phyloP scores from a whole-genome alignment of 2,329 filamentous ascomycete genomes.

The Colletotrichum somersetense region DNA sequence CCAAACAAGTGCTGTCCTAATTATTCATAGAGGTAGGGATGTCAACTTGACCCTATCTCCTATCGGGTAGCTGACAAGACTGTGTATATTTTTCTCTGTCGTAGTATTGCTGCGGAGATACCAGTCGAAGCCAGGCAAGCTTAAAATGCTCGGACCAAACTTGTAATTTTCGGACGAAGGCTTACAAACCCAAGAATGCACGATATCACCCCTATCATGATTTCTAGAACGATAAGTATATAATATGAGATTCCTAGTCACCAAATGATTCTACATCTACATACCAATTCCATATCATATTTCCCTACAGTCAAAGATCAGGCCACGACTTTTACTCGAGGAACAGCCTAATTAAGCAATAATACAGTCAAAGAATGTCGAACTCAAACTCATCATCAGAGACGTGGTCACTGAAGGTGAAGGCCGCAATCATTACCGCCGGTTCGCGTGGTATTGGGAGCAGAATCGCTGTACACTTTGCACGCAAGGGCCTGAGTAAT shows the following conservation, averaged over 20 bases:
- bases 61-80: too few relatives aligned
- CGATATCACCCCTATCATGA: background rate
- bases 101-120: too few relatives aligned
- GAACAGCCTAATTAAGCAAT: too few relatives aligned
- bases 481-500: slow-evolving; percentile 20
- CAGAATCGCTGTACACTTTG: slow-evolving; percentile 10
- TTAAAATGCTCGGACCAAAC: too few relatives aligned
- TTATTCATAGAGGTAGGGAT: too few relatives aligned
- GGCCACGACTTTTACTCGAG: too few relatives aligned
- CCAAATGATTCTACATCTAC: background rate
- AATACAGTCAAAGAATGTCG: background rate
- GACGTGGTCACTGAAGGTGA: slow-evolving; percentile 10
- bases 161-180: background rate
- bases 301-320: background rate
- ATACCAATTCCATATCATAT: background rate
- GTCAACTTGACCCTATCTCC: too few relatives aligned
- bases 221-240: too few relatives aligned
- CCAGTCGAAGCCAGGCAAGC: background rate
- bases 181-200: background rate
- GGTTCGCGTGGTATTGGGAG: slow-evolving; percentile 25
- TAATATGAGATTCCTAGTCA: too few relatives aligned
- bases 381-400: background rate
- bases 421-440: slow-evolving; percentile 19
- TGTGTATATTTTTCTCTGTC: too few relatives aligned
- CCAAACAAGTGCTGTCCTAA: too few relatives aligned